Evolutionary conservation across 2,329 filamentous ascomycete species (phyloP).

Genomic region (Akanthomyces dipterigenus): DNA sequence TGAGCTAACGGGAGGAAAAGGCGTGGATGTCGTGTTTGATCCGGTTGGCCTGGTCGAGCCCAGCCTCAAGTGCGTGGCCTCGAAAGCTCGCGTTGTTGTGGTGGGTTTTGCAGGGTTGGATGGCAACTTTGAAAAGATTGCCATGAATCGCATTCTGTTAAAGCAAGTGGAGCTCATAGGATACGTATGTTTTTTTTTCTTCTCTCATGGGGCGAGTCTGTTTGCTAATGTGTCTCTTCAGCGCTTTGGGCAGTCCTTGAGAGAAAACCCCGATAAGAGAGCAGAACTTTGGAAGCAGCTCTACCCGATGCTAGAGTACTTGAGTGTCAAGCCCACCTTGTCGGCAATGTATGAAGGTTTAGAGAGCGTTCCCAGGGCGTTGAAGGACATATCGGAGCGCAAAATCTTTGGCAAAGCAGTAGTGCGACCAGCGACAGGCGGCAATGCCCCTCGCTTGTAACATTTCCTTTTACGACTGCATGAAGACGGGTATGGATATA

Average conservation of each 20-base stretch:
- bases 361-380: slow-evolving; percentile 39
- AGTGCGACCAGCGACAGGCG: slow-evolving; percentile 30
- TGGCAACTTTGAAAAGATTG: slow-evolving; percentile 46
- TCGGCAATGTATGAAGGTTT: slow-evolving; percentile 45
- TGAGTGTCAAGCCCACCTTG: slow-evolving; percentile 43
- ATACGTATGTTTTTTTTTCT: slow-evolving; percentile 33
- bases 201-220: no score
- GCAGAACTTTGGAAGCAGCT: slow-evolving; percentile 45
- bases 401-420: slow-evolving; percentile 52
- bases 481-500: background rate
- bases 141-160: slow-evolving; percentile 47
- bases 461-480: background rate
- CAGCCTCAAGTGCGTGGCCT: slow-evolving; percentile 46
- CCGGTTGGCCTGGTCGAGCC: slow-evolving; percentile 49
- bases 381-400: slow-evolving; percentile 42
- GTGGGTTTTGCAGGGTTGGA: slow-evolving; percentile 51
- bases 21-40: slow-evolving; percentile 53
- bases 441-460: background rate
- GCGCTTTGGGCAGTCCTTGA: slow-evolving; percentile 50
- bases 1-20: slow-evolving; percentile 38
- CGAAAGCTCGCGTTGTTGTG: slow-evolving; percentile 47
- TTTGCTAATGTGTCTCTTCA: slow-evolving; percentile 15
- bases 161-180: slow-evolving; percentile 47
- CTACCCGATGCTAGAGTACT: slow-evolving; percentile 37
- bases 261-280: slow-evolving; percentile 40